Base-by-base conservation (phyloP, 768 basidiomycete species). In the Boletus eberwhitei region DNA sequence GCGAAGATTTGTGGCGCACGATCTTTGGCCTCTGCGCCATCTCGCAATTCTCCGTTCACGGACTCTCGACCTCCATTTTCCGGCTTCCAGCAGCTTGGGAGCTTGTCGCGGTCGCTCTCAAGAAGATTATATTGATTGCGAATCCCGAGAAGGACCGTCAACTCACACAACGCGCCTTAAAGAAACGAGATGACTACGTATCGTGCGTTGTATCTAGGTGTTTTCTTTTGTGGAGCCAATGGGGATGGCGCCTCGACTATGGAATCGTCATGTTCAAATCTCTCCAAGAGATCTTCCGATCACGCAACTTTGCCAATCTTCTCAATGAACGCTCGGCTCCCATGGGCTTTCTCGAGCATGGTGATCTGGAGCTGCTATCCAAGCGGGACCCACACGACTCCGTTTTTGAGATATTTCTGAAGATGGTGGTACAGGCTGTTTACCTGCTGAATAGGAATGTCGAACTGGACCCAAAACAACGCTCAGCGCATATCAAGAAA, bases 351-450 rank as follows among this genome's bases (percentile, higher is more conserved):
- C 75, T 91, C 59, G 74, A 79, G 43, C 59, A 79, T 6, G 73
- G 76, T 42, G 77, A 90, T 59, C 73, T 84, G 64, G 69, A 71
- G 3, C 70, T 85, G 12, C 76, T 91, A 6, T 74, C 74, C 17
- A 69, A 74, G 19, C 74, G 76, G 47, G 77, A 83, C 26, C 68
- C 71, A 17, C 68, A 69, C 17, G 94, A 96, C 61, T 83, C 87
- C 2, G 82, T 88, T 2, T 94, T 88, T 64, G 78, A 82, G n/a
- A 66, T 90, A 7, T 90, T 93, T 64, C 75, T 96, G 42, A 92
- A 93, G 67, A 77, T 97, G 51, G 76, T 94, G 34, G 81, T 86
- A n/a, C 81, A 82, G 42, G 85, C 87, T 0, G 67, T 69, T n/a
- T 32, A 60, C 37, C 48, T 50, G 39, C n/a, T 60, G 38, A 60